These are phyloP conservation scores for Phaeosphaeriaceae sp. DNA, from an alignment of 2,329 filamentous ascomycete species.

Conservation along the genomic window DNA sequence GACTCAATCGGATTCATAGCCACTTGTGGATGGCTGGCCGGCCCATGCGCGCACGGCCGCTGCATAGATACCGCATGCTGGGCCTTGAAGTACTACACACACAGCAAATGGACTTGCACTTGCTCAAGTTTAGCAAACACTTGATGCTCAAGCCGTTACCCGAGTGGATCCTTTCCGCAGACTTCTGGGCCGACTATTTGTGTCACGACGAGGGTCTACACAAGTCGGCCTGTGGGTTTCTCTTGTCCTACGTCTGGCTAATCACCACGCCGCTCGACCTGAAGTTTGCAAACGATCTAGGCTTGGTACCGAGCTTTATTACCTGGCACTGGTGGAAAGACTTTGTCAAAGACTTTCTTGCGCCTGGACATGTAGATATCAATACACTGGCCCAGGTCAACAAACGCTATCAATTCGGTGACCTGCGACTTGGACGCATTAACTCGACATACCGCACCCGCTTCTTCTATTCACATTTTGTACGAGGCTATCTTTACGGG, in stretches of 20 bases:
- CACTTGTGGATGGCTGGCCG: constrained; percentile 48
- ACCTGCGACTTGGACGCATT: constrained; percentile 42
- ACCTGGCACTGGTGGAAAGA: constrained; percentile 45
- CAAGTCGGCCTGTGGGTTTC: constrained; percentile 37
- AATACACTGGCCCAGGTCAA: constrained; percentile 45
- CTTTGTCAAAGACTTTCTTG: constrained; percentile 35
- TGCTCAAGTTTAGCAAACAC: constrained; percentile 41
- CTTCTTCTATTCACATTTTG: constrained; percentile 42
- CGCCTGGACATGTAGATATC: constrained; percentile 30
- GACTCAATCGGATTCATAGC: constrained; percentile 42
- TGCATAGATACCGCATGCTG: constrained; percentile 47
- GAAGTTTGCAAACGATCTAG: constrained; percentile 38
- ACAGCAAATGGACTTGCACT: constrained; percentile 46
- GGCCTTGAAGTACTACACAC: constrained; percentile 38
- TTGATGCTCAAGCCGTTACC: constrained; percentile 43
- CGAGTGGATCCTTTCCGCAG: constrained; percentile 36
- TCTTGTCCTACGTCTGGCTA: constrained; percentile 47
- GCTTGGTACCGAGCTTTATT: constrained; percentile 35
- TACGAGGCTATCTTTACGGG: constrained; percentile 48
- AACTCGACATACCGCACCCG: constrained; percentile 45
- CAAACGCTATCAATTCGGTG: constrained; percentile 45
- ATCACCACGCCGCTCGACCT: constrained; percentile 42
- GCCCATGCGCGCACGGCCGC: constrained; percentile 42
- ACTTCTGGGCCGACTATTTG: constrained; percentile 41
- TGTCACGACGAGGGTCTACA: constrained; percentile 26